phyloP scores from a whole-genome alignment of 129 eudicot genomes.

The Rutidosis leptorrhynchoides region DNA sequence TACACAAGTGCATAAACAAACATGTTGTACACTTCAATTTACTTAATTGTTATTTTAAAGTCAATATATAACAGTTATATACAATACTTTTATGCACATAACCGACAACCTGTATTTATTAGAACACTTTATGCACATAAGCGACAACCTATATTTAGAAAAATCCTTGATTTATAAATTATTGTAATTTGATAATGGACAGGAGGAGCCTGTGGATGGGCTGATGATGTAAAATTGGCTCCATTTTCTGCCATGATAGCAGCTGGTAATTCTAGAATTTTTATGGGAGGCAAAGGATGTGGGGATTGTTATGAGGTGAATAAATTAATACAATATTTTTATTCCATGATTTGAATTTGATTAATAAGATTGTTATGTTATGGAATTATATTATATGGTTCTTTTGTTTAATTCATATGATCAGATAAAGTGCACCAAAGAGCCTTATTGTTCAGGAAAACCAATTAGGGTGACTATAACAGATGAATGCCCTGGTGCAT shows the following conservation, averaged over 20 bases:
- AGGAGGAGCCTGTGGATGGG: constrained; percentile 51
- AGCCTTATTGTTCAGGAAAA: constrained; percentile 28
- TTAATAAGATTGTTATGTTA: no score
- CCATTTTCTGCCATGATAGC: constrained; percentile 38
- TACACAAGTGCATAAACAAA: no score
- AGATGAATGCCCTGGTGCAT: constrained; percentile 42
- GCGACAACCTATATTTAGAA: no score
- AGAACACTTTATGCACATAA: no score
- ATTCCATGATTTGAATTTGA: not conserved
- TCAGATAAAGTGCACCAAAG: constrained; percentile 34
- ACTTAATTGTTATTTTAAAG: no score
- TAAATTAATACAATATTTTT: not conserved
- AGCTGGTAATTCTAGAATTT: constrained; percentile 34
- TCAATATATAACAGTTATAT: no score
- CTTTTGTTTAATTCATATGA: not conserved
- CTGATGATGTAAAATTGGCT: constrained; percentile 21
- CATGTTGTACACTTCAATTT: no score
- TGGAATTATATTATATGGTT: not conserved
- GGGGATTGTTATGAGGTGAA: constrained; percentile 40
- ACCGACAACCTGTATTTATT: no score
- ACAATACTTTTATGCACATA: no score
- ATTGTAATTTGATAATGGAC: not conserved
- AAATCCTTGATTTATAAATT: no score
- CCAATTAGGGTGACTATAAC: constrained; percentile 38
- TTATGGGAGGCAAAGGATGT: constrained; percentile 37